Evolutionary conservation across 1,284 basidiomycete genomes (phyloP), one percentile per base, ranked within the genome.

Genomic region (Puccinia coronata): DNA sequence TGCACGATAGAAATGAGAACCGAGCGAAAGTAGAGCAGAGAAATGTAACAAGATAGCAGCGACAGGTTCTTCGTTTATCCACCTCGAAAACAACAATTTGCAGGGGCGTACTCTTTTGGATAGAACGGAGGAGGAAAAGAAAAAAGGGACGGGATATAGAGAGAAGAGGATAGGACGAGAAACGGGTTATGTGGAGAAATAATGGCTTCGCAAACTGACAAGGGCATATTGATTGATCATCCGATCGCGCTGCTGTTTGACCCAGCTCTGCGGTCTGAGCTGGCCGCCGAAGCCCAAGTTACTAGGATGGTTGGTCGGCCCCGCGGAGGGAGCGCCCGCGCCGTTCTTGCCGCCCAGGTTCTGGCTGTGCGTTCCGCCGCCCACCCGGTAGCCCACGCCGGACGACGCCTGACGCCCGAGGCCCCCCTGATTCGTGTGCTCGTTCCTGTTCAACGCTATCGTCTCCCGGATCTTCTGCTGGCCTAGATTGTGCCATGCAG

Each of bases 191-290:
- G 14, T 63, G 16, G 59, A 39, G 16, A 63, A 63, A 39, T 63
- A 39, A 63, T 63, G 59, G 23, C 59, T 63, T 63, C 59, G 59
- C 23, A 59, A 59, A 80, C 77, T 80, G 25, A 80, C 77, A 41
- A 80, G 39, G 55, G 67, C 65, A 47, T 71, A 65, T 49, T 71
- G 51, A 61, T 47, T 72, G n/a, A 80, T 59, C 31, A 72, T 47
- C 57, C 77, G 36, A 49, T 72, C 77, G 11, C 77, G 51, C 77
- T 80, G 77, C 72, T 80, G 77, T 63, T 71, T 80, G 41, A 80
- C 77, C 77, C 77, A 80, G 61, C 67, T 72, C n/a, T 80, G 67
- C 41, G 77, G 77, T 71, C 69, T 71, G 31, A 80, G 57, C 51
- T 69, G 61, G 12, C 65, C 69, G 2, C 77, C 77, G 67, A 71